Evolutionary conservation across 257 asterid genomes (phyloP).

Genomic region (Jasminum sambac): DNA sequence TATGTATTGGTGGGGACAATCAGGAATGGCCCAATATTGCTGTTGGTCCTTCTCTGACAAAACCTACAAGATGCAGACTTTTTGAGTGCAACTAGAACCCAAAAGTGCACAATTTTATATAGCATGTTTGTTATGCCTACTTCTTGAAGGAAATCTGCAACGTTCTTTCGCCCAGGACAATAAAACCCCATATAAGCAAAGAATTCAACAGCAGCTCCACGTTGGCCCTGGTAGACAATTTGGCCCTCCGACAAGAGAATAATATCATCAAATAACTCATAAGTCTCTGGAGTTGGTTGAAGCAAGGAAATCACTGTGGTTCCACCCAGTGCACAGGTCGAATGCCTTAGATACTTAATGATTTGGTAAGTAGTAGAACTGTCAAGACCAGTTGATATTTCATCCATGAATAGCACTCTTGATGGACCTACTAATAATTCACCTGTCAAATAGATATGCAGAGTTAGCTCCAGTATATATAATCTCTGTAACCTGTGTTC

Average conservation of each 20-base stretch:
- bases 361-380: slow-evolving; percentile 90
- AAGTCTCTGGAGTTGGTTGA: slow-evolving; percentile 99
- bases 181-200: slow-evolving; percentile 76
- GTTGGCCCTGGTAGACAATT: slow-evolving; percentile 91
- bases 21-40: slow-evolving; percentile 81
- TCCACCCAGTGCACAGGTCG: slow-evolving; percentile 77
- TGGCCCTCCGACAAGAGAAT: slow-evolving; percentile 88
- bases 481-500: slow-evolving; percentile 8
- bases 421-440: slow-evolving; percentile 84
- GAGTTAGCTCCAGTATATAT: slow-evolving; percentile 29
- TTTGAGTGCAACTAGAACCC: slow-evolving; percentile 21
- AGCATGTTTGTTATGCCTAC: slow-evolving; percentile 45
- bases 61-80: slow-evolving; percentile 47
- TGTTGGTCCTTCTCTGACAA: slow-evolving; percentile 90
- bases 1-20: slow-evolving; percentile 62
- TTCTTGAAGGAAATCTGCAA: slow-evolving; percentile 96
- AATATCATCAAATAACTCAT: slow-evolving; percentile 83
- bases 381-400: slow-evolving; percentile 94
- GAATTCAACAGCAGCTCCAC: slow-evolving; percentile 61
- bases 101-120: slow-evolving; percentile 15
- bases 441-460: slow-evolving; percentile 53
- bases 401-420: slow-evolving; percentile 91
- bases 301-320: slow-evolving; percentile 83
- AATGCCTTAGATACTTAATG: slow-evolving; percentile 75
- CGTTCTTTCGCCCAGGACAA: slow-evolving; percentile 90